Base-by-base conservation (phyloP, 345 rosid species). In the Brassica cretica region DNA sequence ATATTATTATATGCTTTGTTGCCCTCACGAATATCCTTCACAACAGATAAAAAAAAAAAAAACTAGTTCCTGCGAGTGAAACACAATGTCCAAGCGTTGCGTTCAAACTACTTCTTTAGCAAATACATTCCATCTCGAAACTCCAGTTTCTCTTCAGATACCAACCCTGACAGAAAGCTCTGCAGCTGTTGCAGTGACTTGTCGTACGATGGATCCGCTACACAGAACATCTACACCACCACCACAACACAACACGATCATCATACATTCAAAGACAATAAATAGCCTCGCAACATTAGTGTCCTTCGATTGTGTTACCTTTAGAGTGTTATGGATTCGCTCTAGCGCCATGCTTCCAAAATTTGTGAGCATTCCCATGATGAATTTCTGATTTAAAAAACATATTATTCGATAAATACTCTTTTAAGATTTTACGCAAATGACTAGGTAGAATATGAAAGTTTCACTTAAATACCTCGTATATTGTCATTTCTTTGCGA, bases 281-380 rank as follows among this genome's bases (percentile, higher is more conserved):
- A 8, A 1, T 2, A 49, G 8, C 56, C 56, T 72, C 27, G 56
- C 11, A 16, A 32, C 10, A 53, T 14, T 29, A 14, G 32, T 6
- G 37, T 2, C 5, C 59, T 18, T 19, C 5, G 65, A 15, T 12
- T 56, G 24, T 16, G 24, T 16, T 59, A 59, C 63, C 63, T 95
- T 95, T 44, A 95, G 94, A 64, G 93, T 91, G 72, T 93, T 90
- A 62, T 95, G 98, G 79, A 95, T 95, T 82, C 96, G 86, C 75
- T 95, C 98, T 74, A 89, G 81, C 27, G 93, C 88, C 98, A 91
- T 91, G 88, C 87, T 90, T 21, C 98, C 93, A 25, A 95, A 90
- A 83, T 95, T 95, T 64, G 94, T 93, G 68, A 95, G 97, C 99
- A 95, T 95, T 72, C 99, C 98, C 91, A 86, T 71, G 69, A 95